Percentiles rank a stretch among this genome's conserved stretches.
These are phyloP conservation scores for Lecanicillium sp. DNA, from an alignment of 2,329 filamentous ascomycete species.

Conservation along the genomic window DNA sequence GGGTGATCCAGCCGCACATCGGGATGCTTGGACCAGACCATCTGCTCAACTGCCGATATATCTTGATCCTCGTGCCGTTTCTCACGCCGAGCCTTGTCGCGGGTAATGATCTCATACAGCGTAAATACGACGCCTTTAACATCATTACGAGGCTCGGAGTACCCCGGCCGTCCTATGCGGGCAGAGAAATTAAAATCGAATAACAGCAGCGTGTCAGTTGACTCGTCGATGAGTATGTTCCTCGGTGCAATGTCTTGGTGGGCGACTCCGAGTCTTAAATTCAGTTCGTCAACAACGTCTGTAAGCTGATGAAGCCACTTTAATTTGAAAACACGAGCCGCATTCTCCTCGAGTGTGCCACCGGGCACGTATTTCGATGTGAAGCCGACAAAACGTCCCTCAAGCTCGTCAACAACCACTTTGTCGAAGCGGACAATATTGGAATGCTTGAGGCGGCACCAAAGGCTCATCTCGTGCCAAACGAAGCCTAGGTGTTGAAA, in stretches of 20 bases:
- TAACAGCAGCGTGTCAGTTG: constrained; percentile 28
- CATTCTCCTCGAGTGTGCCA: constrained; percentile 26
- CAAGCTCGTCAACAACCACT: constrained; percentile 28
- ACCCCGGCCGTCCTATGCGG: constrained; percentile 17
- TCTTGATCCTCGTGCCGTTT: constrained; percentile 23
- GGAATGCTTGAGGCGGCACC: constrained; percentile 29
- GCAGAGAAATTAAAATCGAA: constrained; percentile 31
- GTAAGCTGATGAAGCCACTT: constrained; percentile 31
- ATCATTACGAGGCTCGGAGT: constrained; percentile 22
- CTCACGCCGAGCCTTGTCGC: constrained; percentile 20
- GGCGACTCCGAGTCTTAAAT: constrained; percentile 30
- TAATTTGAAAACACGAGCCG: constrained; percentile 28
- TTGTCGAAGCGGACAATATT: constrained; percentile 31
- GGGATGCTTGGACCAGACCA: constrained; percentile 27
- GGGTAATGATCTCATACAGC: constrained; percentile 31
- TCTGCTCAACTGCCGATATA: constrained; percentile 15
- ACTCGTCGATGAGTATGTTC: constrained; percentile 31
- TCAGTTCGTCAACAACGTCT: constrained; percentile 31
- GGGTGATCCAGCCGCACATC: constrained; percentile 27
- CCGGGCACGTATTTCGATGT: constrained; percentile 30
- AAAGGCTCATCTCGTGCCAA: constrained; percentile 32
- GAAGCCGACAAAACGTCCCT: constrained; percentile 31
- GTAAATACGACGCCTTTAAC: constrained; percentile 31
- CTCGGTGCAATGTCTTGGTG: constrained; percentile 34
- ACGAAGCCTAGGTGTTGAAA: constrained; percentile 15